Base-by-base conservation (phyloP, 345 rosid species). In the Punica granatum region DNA sequence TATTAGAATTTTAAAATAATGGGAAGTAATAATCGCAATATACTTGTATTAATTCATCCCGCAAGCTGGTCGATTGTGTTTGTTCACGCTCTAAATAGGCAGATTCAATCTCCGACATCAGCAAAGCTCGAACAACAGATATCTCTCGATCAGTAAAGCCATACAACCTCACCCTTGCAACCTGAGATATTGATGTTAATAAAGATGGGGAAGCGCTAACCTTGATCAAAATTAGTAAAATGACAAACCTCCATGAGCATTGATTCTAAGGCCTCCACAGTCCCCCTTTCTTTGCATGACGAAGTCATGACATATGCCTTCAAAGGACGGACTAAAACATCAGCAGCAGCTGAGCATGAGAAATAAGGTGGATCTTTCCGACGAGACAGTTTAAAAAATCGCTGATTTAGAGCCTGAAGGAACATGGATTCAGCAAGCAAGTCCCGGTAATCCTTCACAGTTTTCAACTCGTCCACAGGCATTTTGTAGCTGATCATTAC, bases 21-120 rank as follows among this genome's bases (percentile, higher is more conserved):
- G 36, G 30, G 34, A 25, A 35, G 16, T 41, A 43, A 37, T 41
- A 63, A 60, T 64, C 14, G 53, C 65, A 67, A 60, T 65, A 65
- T 84, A 90, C 98, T 80, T 92, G 95, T 66, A 92, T 74, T 80
- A 81, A 88, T 75, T 90, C 98, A 81, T 92, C 96, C 39, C 88
- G 78, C 79, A 92, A 78, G 84, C 83, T 90, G 67, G 96, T 80
- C 66, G 98, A 92, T 65, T 90, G 96, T 79, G 82, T 84, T 82
- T 92, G 96, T 73, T 92, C 96, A 70, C 96, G 96, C 76, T 92
- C 96, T 77, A 92, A 83, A 85, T 85, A 92, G 68, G 98, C 95
- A 67, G 98, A 92, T 80, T 92, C 96, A 63, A 92, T 88, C 81
- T 86, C 91, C 0, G 96, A 89, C 90, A 92, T 84, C 72, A 86